Percentiles rank a stretch among this genome's conserved stretches.
Conservation (phyloP, 2,329 filamentous ascomycete species). For the Penicillium brevicompactum region DNA sequence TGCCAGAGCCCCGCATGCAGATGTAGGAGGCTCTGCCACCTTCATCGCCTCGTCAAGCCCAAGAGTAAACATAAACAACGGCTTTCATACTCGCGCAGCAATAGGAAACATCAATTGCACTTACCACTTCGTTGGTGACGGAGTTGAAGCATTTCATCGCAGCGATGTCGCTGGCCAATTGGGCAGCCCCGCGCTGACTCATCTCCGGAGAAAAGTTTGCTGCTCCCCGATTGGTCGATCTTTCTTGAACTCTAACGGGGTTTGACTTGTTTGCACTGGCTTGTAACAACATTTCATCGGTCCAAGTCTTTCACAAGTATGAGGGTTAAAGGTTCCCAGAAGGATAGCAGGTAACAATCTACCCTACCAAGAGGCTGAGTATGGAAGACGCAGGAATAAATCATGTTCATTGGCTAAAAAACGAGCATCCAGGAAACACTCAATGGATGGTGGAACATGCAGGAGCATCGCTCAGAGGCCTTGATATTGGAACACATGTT, state of each 20-base stretch:
- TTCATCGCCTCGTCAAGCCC: constrained; percentile 5
- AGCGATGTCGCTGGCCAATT: constrained; percentile 35
- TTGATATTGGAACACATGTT: too few relatives aligned
- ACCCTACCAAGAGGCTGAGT: too few relatives aligned
- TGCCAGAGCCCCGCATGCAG: constrained; percentile 18
- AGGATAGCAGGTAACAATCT: too few relatives aligned
- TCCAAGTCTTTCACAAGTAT: too few relatives aligned
- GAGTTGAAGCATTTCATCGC: constrained; percentile 18
- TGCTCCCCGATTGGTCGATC: constrained; percentile 10
- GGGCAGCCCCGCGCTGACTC: constrained; percentile 23
- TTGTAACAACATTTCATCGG: too few relatives aligned
- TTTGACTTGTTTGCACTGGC: constrained; percentile 5
- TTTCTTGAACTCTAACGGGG: neutral
- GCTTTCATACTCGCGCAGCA: neutral
- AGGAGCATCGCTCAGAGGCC: too few relatives aligned
- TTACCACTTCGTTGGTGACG: constrained; percentile 26
- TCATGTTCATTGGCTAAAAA: too few relatives aligned
- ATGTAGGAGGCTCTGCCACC: constrained; percentile 2
- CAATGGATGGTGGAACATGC: too few relatives aligned
- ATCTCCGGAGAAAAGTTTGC: constrained; percentile 4
- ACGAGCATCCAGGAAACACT: too few relatives aligned
- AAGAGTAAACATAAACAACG: neutral
- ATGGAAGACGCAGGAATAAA: too few relatives aligned
- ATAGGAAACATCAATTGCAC: constrained; percentile 11
- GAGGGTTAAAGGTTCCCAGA: too few relatives aligned